Conservation (phyloP, 2,329 filamentous ascomycete genomes). For the Colletotrichum lindemuthianum region DNA sequence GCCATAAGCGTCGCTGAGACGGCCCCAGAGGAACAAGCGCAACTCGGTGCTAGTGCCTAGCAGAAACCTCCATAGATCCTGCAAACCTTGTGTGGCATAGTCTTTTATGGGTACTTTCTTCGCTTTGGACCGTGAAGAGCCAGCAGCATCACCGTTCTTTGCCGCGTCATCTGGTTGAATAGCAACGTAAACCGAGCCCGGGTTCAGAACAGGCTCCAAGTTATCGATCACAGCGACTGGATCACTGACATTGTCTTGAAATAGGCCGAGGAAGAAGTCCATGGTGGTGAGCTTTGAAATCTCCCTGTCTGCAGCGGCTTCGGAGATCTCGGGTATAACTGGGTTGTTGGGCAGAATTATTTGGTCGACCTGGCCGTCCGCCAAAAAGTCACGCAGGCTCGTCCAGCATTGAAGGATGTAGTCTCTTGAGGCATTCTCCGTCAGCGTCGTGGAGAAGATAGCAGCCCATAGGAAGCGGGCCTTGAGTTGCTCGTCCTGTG, state of each 20-base stretch:
- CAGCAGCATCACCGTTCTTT: conserved; percentile 34
- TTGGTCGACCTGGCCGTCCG: conserved; percentile 50
- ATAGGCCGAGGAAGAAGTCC: conserved; percentile 93
- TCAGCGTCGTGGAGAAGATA: conserved; percentile 62
- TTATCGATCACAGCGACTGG: conserved; percentile 89
- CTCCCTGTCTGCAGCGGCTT: conserved; percentile 86
- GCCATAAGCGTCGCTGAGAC: conserved; percentile 88
- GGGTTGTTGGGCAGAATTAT: conserved; percentile 83
- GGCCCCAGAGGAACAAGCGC: conserved; percentile 87
- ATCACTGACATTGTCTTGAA: conserved; percentile 83
- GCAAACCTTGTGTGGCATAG: conserved; percentile 66
- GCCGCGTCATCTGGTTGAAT: conserved; percentile 35
- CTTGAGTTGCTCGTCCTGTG: conserved; percentile 51
- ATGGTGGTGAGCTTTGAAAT: conserved; percentile 93
- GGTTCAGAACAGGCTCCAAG: conserved; percentile 90
- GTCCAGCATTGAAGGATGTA: conserved; percentile 69
- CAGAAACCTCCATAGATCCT: conserved; percentile 87
- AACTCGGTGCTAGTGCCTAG: conserved; percentile 83
- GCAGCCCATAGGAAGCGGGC: conserved; percentile 68
- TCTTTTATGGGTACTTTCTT: conserved; percentile 57
- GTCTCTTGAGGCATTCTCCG: conserved; percentile 63
- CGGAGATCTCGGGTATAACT: conserved; percentile 87
- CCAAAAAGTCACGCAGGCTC: conserved; percentile 63
- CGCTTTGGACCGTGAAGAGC: conserved; percentile 26
- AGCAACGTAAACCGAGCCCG: conserved; percentile 62